These are phyloP conservation scores for Pseudozyma sp. DNA, from an alignment of 1,284 basidiomycete genomes.

Conservation along the genomic window DNA sequence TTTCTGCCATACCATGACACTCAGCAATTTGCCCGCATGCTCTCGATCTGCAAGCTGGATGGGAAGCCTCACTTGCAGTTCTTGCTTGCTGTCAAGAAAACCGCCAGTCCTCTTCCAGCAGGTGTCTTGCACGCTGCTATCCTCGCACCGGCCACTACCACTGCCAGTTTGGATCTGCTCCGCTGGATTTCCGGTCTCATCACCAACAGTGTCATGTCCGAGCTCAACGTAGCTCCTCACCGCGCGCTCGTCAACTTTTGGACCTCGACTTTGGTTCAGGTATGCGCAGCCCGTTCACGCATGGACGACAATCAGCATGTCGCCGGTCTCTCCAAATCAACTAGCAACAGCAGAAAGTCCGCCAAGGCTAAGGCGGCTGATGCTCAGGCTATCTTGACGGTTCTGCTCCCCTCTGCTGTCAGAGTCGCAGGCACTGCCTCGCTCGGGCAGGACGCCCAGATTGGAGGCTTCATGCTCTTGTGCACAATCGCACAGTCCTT, in stretches of 20 bases:
- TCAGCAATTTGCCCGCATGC: constrained; percentile 91
- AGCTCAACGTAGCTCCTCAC: constrained; percentile 75
- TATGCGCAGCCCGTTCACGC: constrained; percentile 68
- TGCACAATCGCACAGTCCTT: constrained; percentile 59
- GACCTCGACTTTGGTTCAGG: constrained; percentile 82
- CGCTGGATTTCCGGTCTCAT: constrained; percentile 77
- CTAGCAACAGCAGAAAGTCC: constrained; percentile 51
- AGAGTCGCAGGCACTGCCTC: constrained; percentile 32
- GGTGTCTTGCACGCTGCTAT: constrained; percentile 58
- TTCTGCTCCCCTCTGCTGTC: constrained; percentile 69
- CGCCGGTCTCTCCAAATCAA: constrained; percentile 45
- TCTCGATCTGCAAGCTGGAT: constrained; percentile 79
- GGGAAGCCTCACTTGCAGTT: constrained; percentile 55
- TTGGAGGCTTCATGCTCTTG: constrained; percentile 60
- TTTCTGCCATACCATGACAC: constrained; percentile 97
- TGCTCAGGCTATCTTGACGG: constrained; percentile 60
- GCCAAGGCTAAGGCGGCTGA: constrained; percentile 45
- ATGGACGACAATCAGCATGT: constrained; percentile 70
- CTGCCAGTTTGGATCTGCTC: constrained; percentile 75
- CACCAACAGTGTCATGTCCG: constrained; percentile 70
- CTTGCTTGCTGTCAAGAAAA: constrained; percentile 57
- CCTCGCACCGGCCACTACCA: constrained; percentile 63
- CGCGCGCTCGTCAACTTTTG: constrained; percentile 86
- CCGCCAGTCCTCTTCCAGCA: constrained; percentile 57
- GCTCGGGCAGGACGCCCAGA: constrained; percentile 51